Evolutionary conservation across 257 asterid genomes (phyloP).

Genomic region (Rauvolfia tetraphylla): DNA sequence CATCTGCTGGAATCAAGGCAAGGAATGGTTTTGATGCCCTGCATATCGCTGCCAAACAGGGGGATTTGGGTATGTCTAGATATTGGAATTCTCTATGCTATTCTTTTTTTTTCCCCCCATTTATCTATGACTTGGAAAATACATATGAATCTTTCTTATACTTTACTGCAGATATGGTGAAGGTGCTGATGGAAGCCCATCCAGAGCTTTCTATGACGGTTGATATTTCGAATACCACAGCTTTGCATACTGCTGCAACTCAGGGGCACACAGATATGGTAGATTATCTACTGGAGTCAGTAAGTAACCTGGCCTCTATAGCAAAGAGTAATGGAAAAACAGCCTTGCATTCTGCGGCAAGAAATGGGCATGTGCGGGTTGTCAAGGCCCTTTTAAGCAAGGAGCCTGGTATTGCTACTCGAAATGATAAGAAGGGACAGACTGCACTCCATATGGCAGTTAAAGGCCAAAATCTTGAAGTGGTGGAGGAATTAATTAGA

Average conservation of each 20-base stretch:
- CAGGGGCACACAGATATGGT: conserved; percentile 45
- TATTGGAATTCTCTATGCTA: background rate
- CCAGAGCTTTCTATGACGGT: conserved; percentile 50
- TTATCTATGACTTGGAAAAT: background rate
- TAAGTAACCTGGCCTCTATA: conserved; percentile 36
- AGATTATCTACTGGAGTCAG: conserved; percentile 34
- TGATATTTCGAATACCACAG: conserved; percentile 44
- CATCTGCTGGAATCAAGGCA: conserved; percentile 47
- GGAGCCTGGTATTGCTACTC: conserved; percentile 24
- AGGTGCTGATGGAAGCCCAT: conserved; percentile 40
- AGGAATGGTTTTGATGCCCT: conserved; percentile 50
- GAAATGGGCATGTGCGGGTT: conserved; percentile 45
- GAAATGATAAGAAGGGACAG: conserved; percentile 49
- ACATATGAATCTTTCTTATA: background rate
- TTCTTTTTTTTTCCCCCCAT: background rate
- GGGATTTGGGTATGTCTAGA: conserved; percentile 39
- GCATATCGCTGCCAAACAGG: conserved; percentile 57
- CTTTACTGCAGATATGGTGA: conserved; percentile 34
- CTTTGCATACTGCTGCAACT: conserved; percentile 40
- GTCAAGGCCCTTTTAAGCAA: conserved; percentile 39
- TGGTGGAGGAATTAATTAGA: conserved; percentile 34
- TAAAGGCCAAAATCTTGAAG: conserved; percentile 45
- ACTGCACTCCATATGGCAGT: conserved; percentile 56
- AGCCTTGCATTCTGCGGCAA: conserved; percentile 46
- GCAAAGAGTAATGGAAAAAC: conserved; percentile 49